Evolutionary conservation across 148 eudicot species (phyloP).

Genomic region (Camellia lanceoleosa): DNA sequence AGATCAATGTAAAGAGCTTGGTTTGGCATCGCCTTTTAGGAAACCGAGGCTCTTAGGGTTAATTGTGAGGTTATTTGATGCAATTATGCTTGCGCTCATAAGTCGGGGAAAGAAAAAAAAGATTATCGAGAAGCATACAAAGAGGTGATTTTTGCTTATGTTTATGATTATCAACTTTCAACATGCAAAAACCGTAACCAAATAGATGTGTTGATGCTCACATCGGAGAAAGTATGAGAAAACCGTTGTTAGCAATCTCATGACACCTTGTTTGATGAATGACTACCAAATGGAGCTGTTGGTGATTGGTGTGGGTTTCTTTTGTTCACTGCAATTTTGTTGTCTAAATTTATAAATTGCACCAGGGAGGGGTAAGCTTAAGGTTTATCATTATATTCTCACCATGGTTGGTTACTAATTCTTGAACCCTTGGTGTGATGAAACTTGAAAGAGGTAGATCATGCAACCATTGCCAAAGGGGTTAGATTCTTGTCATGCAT

Average conservation of each 20-base stretch:
- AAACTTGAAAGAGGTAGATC: too few species aligned
- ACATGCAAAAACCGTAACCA: too few species aligned
- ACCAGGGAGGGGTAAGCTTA: not conserved
- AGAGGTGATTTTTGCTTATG: too few species aligned
- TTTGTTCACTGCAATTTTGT: not conserved
- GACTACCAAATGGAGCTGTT: too few species aligned
- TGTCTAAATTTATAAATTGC: not conserved
- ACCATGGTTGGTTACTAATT: not conserved
- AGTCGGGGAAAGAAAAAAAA: too few species aligned
- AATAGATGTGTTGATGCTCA: not conserved
- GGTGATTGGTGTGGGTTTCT: too few species aligned
- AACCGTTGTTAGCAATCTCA: not conserved
- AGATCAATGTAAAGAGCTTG: constrained; percentile 64
- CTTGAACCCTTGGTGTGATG: not conserved
- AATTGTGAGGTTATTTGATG: too few species aligned
- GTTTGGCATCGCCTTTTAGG: constrained; percentile 34
- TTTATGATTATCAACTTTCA: too few species aligned
- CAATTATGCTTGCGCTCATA: too few species aligned
- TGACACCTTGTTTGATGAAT: not conserved
- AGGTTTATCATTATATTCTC: not conserved
- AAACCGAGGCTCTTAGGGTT: constrained; percentile 15
- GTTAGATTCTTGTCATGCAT: not conserved
- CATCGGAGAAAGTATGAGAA: not conserved
- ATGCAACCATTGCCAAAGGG: not conserved
- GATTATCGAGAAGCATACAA: not conserved